These are phyloP conservation scores for Alectoria sarmentosa DNA, from an alignment of 495 filamentous ascomycete genomes.

Conservation along the genomic window DNA sequence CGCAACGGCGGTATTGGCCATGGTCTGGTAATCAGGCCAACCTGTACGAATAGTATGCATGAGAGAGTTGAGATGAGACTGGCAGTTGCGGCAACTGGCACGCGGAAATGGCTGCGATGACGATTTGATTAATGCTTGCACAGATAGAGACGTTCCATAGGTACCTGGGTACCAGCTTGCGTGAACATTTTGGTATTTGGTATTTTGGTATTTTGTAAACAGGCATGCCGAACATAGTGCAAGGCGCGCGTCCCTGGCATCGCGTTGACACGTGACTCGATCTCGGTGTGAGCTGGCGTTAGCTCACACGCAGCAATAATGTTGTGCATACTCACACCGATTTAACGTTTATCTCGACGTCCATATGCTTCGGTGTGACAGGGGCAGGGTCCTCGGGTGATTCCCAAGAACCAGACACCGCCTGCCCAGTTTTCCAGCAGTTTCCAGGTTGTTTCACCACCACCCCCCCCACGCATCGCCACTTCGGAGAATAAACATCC, in stretches of 20 bases:
- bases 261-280: not conserved
- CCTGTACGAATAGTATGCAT: not conserved
- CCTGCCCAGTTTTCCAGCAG: too few relatives aligned
- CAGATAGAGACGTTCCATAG: not conserved
- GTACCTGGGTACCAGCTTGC: too few relatives aligned
- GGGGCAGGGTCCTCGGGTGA: too few relatives aligned
- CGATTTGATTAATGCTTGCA: not conserved
- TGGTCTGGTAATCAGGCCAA: not conserved
- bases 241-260: not conserved
- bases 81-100: not conserved
- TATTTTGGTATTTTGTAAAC: too few relatives aligned
- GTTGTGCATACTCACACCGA: not conserved
- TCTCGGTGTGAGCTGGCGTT: not conserved
- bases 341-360: too few relatives aligned
- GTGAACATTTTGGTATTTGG: too few relatives aligned
- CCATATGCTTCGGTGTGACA: too few relatives aligned
- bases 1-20: conserved; percentile 21
- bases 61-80: not conserved
- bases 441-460: too few relatives aligned
- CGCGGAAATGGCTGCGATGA: not conserved
- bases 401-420: too few relatives aligned
- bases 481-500: too few relatives aligned
- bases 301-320: not conserved
- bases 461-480: too few relatives aligned
- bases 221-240: not conserved